A percentile compares a stretch with the other conserved stretches of the same genome.
Conservation (phyloP, 2,329 filamentous ascomycete species). For the Fusarium brachygibbosum region DNA sequence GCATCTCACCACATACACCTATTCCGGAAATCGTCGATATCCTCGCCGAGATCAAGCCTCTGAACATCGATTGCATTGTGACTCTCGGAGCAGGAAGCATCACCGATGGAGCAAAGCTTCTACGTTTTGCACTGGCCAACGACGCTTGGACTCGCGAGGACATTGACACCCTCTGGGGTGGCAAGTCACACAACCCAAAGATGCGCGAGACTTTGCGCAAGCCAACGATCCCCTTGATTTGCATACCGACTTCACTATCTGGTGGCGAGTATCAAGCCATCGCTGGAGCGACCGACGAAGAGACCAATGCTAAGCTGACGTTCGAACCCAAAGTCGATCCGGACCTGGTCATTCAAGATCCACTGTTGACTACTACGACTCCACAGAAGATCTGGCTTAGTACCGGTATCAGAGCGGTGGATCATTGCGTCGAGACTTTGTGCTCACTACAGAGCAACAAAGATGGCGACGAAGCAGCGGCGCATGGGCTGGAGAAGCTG, state of each 20-base stretch:
- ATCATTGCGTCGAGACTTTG: conserved; percentile 13
- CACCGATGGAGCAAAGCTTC: conserved; percentile 16
- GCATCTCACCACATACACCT: conserved; percentile 26
- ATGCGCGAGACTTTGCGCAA: background rate
- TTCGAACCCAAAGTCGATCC: conserved; percentile 14
- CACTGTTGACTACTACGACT: conserved; percentile 10
- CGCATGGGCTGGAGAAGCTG: background rate
- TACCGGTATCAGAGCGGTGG: conserved; percentile 4
- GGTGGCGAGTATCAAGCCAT: conserved; percentile 25
- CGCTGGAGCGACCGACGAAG: conserved; percentile 9
- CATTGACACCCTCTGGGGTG: conserved; percentile 13
- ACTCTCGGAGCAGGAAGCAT: conserved; percentile 27
- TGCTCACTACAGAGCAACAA: conserved; percentile 20
- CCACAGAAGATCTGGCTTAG: conserved; percentile 12
- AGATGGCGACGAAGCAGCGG: background rate
- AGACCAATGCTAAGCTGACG: conserved; percentile 12
- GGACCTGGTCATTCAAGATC: conserved; percentile 9
- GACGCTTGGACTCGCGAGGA: conserved; percentile 7
- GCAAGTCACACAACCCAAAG: conserved; percentile 5
- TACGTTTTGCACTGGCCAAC: conserved; percentile 13
- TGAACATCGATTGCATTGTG: conserved; percentile 21
- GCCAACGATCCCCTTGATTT: conserved; percentile 15
- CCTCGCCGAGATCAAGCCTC: conserved; percentile 1
- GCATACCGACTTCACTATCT: conserved; percentile 18
- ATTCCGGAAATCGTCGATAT: conserved; percentile 18